Base-by-base conservation (phyloP, 1,284 basidiomycete genomes). In the Prillingera fragicola region DNA sequence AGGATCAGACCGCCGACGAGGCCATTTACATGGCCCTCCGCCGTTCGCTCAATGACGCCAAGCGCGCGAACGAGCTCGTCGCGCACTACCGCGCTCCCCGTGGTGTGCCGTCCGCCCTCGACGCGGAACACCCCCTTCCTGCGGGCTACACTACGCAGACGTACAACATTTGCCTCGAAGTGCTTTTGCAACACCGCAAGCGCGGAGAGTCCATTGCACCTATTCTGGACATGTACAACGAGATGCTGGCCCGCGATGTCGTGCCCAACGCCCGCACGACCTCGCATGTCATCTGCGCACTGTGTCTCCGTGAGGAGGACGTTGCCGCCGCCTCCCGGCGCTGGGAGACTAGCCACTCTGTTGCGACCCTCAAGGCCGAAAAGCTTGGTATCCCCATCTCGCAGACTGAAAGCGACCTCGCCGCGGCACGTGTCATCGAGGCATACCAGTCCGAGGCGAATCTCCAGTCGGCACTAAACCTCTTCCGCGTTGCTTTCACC, bases 261-360 rank as follows among this genome's bases (percentile, higher is more conserved):
- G 62, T 78, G 0, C 88, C 90, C 14, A 83, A 83, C 54, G 58
- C 73, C 10, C 61, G 69, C 28, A 91, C 88, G 0, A 91, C 88
- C 62, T 65, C 75, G n/a, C 70, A 73, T 26, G 75, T 92, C 40
- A 81, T 95, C 50, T 63, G 70, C 2, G 82, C 81, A 0, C 77
- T 95, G 45, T 80, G 81, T 18, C 72, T 77, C 22, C 82, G 89
- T 28, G 88, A 94, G 56, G 63, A 71, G 8, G 87, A 92, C 58
- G 76, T 87, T 4, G 69, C 76, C 28, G 65, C 66, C 14, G 74
- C 77, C 0, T 74, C 82, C 19, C 54, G 69, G 15, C 50, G 65
- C 19, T 52, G 51, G 51, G 18, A 22, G 10, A 9, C 32, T 10
- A 15, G 15, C 34, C 19, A 12, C 18, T 33, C 32, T n/a, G 18